Evolutionary conservation across 805 yeast genomes (phyloP).

Genomic region (Ogataea degrootiae): DNA sequence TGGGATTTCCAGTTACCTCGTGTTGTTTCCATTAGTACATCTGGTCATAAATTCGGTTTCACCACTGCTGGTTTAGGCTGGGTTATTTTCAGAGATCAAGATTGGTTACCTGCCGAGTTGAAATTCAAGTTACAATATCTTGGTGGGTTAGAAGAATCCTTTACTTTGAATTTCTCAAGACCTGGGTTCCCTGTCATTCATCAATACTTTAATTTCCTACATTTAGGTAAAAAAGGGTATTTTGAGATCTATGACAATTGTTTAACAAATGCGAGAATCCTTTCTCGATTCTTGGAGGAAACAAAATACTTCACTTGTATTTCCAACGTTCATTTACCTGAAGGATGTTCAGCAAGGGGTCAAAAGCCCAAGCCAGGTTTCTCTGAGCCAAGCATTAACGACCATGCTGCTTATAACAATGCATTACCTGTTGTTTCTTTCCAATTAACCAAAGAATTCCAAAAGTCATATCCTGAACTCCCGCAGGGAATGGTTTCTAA

Average conservation of each 20-base stretch:
- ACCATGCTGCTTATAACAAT: slow-evolving; percentile 50
- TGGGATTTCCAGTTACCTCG: slow-evolving; percentile 84
- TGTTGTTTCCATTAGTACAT: slow-evolving; percentile 80
- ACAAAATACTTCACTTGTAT: slow-evolving; percentile 66
- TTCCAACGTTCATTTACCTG: slow-evolving; percentile 69
- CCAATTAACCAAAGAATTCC: slow-evolving; percentile 58
- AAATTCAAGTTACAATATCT: slow-evolving; percentile 76
- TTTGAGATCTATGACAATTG: slow-evolving; percentile 55
- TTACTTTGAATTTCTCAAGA: slow-evolving; percentile 81
- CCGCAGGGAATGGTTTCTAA: slow-evolving; percentile 76
- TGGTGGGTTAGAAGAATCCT: slow-evolving; percentile 87
- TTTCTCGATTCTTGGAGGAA: slow-evolving; percentile 55
- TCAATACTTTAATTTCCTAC: slow-evolving; percentile 78
- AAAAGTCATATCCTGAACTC: slow-evolving; percentile 62
- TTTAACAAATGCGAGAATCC: slow-evolving; percentile 68
- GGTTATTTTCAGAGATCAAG: slow-evolving; percentile 74
- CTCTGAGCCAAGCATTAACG: slow-evolving; percentile 16
- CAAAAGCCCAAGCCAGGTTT: slow-evolving; percentile 10
- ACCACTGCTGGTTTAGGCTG: slow-evolving; percentile 91
- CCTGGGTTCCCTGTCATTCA: slow-evolving; percentile 90
- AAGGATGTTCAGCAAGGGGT: slow-evolving; percentile 32
- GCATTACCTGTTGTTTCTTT: slow-evolving; percentile 92
- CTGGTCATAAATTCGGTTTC: slow-evolving; percentile 91
- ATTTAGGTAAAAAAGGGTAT: slow-evolving; percentile 72
- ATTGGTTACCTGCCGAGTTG: slow-evolving; percentile 62